Evolutionary conservation across 2,329 filamentous ascomycete species (phyloP), one percentile per base, ranked within the genome.

Genomic region (Sarocladium brachiariae): DNA sequence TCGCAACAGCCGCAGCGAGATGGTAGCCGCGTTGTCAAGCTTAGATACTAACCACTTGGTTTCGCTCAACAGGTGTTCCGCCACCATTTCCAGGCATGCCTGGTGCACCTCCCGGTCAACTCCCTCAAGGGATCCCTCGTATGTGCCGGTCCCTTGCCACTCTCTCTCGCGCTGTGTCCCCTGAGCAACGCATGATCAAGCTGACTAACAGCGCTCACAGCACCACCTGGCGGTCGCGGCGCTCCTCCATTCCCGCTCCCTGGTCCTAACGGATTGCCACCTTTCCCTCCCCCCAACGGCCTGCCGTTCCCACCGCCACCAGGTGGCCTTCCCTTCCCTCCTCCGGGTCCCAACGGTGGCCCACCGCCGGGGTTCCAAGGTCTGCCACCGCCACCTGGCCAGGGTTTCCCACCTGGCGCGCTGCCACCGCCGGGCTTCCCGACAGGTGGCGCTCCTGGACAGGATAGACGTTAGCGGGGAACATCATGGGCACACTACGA

Each of bases 21-120:
- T n/a, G n/a, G n/a, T n/a, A n/a, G 34, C 9, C 27, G 27, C 27
- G 13, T 31, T 31, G n/a, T 31, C 19, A 45, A 31, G 19, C 35
- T 16, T 18, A 11, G 25, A 52, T 27, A 23, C 10, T 27, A 70
- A 71, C 54, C 71, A n/a, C 33, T 30, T 30, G 7, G 33, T 35
- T 14, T 19, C 9, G 7, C 11, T 11, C n/a, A 16, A 27, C 39
- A 43, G 39, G 75, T 52, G 67, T 70, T 33, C 81, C 80, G 51
- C 82, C 81, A 39, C 80, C 80, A 23, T 84, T 83, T 59, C 77
- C 75, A 47, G 73, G 72, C 48, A 70, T 76, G 66, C 72, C 69
- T 25, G 68, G 67, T 35, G 68, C 61, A 4, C 67, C 68, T 30
- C 69, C 71, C 57, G 65, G 66, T 25, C 61, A 63, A 39, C 66